phyloP scores from a whole-genome alignment of 2,329 filamentous ascomycete species.

The Botrytis deweyae region DNA sequence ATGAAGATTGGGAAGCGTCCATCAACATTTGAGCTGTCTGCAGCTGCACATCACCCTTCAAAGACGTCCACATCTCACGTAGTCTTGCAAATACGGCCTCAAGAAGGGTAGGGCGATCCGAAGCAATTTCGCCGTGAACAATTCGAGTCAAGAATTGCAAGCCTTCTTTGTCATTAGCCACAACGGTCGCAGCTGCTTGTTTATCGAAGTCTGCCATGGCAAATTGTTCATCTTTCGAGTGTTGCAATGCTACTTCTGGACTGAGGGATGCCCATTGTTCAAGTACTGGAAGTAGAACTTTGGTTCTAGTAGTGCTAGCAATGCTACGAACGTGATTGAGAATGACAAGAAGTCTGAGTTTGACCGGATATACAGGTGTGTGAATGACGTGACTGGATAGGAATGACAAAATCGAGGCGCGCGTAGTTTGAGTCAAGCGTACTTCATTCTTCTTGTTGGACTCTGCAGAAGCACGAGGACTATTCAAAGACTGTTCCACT shows the following conservation, averaged over 20 bases:
- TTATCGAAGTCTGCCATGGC: constrained; percentile 50
- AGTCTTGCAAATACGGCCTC: constrained; percentile 67
- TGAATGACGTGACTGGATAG: constrained; percentile 69
- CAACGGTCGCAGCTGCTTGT: constrained; percentile 52
- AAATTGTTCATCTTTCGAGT: constrained; percentile 51
- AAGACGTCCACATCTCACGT: constrained; percentile 67
- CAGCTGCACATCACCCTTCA: constrained; percentile 63
- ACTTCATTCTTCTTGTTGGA: constrained; percentile 47
- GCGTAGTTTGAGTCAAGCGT: constrained; percentile 55
- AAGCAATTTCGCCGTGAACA: constrained; percentile 46
- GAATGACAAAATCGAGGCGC: constrained; percentile 67
- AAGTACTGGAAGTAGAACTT: constrained; percentile 73
- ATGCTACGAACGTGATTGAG: constrained; percentile 73
- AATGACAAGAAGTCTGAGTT: constrained; percentile 68
- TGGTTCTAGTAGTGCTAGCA: constrained; percentile 66
- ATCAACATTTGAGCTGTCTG: constrained; percentile 63
- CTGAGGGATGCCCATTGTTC: constrained; percentile 64
- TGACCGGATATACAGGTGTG: constrained; percentile 68
- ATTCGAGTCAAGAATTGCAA: constrained; percentile 53
- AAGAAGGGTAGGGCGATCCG: constrained; percentile 53
- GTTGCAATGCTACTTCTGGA: constrained; percentile 49
- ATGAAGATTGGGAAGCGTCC: constrained; percentile 52
- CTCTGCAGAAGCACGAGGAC: constrained; percentile 43
- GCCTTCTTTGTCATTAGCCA: constrained; percentile 57
- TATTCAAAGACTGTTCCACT: constrained; percentile 60